Percentiles rank a stretch among this genome's conserved stretches.
Conservation (phyloP, 2,329 filamentous ascomycete species). For the Colletotrichum sp. region DNA sequence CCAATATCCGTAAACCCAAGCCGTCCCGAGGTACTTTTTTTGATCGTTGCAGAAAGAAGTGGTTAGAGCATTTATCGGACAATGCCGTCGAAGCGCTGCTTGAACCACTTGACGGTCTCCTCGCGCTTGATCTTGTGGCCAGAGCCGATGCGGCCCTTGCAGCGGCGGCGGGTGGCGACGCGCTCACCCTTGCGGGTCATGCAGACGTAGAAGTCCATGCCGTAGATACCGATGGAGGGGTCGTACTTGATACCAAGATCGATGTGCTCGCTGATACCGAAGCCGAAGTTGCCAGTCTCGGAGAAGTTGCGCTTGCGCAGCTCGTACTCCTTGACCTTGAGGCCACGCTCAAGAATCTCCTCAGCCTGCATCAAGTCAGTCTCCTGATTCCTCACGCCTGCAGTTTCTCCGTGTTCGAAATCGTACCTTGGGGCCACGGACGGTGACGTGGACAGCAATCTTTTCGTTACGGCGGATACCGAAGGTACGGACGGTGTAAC, state of each 20-base stretch:
- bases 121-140: conserved; percentile 91
- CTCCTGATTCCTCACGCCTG: neutral
- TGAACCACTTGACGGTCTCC: conserved; percentile 98
- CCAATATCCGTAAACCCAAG: conserved; percentile 31
- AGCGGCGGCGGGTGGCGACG: conserved; percentile 92
- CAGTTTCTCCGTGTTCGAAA: neutral
- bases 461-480: conserved; percentile 99
- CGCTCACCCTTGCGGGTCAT: conserved; percentile 99
- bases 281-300: conserved; percentile 99
- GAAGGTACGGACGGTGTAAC: conserved; percentile 99
- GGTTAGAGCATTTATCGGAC: conserved; percentile 77
- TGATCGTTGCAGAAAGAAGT: neutral
- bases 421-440: conserved; percentile 84
- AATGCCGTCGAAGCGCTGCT: conserved; percentile 92
- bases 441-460: conserved; percentile 99
- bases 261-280: conserved; percentile 99
- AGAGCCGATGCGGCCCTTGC: conserved; percentile 84
- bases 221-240: conserved; percentile 97
- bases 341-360: conserved; percentile 99
- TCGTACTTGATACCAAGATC: conserved; percentile 99
- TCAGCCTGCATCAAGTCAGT: conserved; percentile 67
- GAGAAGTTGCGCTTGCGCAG: conserved; percentile 99
- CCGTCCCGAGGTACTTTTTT: conserved; percentile 19
- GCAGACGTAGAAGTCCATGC: conserved; percentile 99
- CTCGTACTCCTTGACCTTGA: conserved; percentile 99